phyloP scores from a whole-genome alignment of 23 red algal species.

The Gracilaria domingensis region DNA sequence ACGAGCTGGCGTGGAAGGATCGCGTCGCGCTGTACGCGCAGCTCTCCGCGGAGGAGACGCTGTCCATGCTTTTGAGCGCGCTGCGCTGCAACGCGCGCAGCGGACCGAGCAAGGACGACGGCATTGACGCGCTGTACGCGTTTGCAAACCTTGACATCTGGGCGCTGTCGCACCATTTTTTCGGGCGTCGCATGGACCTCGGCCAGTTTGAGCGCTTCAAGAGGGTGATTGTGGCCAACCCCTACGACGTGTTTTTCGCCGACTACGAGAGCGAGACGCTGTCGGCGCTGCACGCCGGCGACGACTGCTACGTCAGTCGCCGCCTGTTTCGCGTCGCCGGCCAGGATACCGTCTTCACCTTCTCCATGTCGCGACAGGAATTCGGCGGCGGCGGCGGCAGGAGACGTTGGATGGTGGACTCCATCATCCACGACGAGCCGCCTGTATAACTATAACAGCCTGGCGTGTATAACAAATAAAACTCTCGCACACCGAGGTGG shows the following conservation, averaged over 20 bases:
- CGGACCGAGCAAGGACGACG: conserved; percentile 71
- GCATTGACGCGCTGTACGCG: conserved; percentile 87
- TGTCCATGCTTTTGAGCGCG: conserved; percentile 62
- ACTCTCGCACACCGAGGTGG: no score
- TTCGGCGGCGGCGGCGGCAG: conserved; percentile 42
- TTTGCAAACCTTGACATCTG: conserved; percentile 85
- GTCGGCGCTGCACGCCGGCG: conserved; percentile 47
- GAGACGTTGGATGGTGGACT: conserved; percentile 81
- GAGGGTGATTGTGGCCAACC: conserved; percentile 64
- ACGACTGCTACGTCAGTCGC: conserved; percentile 68
- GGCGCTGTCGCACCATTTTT: conserved; percentile 75
- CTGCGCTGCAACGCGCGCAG: conserved; percentile 52
- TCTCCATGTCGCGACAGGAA: conserved; percentile 53
- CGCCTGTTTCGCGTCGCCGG: conserved; percentile 15
- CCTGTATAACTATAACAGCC: conserved; percentile 31
- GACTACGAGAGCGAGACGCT: conserved; percentile 51
- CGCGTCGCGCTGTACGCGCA: conserved; percentile 81
- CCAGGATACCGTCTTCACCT: conserved; percentile 49
- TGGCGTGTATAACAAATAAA: conserved; percentile 10
- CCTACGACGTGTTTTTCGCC: conserved; percentile 71
- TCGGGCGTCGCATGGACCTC: conserved; percentile 82
- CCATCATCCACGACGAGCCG: conserved; percentile 67
- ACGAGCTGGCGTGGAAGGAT: conserved; percentile 70
- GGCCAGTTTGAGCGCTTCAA: conserved; percentile 90
- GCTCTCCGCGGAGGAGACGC: conserved; percentile 73